Evolutionary conservation across 1,284 basidiomycete genomes (phyloP).

Genomic region (Leccinum griseonigrum): DNA sequence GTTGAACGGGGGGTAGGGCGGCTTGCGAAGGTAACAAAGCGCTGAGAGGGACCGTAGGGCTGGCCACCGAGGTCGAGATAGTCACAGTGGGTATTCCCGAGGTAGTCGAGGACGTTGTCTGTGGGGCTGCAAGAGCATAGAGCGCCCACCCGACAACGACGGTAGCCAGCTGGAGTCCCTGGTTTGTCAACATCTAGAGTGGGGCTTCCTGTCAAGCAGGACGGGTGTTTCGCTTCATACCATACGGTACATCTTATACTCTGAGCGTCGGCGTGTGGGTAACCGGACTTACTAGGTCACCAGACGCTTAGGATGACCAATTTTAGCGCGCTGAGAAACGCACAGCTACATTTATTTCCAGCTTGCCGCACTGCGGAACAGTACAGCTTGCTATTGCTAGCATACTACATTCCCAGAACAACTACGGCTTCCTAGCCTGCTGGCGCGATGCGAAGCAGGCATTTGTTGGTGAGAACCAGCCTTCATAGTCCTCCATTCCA

Average conservation of each 20-base stretch:
- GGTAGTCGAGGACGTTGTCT: conserved; percentile 5
- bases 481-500: neutral
- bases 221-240: neutral
- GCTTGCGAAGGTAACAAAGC: conserved; percentile 65
- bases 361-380: neutral
- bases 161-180: conserved; percentile 8
- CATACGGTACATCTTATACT: neutral
- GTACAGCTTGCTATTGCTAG: neutral
- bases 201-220: neutral
- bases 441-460: neutral
- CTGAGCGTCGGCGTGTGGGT: neutral
- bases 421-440: neutral
- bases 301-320: neutral
- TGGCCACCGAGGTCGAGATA: conserved; percentile 65
- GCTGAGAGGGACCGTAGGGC: conserved; percentile 54
- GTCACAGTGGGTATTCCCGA: conserved; percentile 34
- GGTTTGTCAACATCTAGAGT: conserved; percentile 5
- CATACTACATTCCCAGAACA: neutral
- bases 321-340: neutral
- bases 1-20: conserved; percentile 67
- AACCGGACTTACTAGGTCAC: neutral
- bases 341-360: neutral
- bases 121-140: conserved; percentile 13
- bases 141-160: conserved; percentile 20
- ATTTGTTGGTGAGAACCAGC: no score